Evolutionary conservation across 2,329 filamentous ascomycete genomes (phyloP).

Genomic region (Chrysoporthe puriensis): DNA sequence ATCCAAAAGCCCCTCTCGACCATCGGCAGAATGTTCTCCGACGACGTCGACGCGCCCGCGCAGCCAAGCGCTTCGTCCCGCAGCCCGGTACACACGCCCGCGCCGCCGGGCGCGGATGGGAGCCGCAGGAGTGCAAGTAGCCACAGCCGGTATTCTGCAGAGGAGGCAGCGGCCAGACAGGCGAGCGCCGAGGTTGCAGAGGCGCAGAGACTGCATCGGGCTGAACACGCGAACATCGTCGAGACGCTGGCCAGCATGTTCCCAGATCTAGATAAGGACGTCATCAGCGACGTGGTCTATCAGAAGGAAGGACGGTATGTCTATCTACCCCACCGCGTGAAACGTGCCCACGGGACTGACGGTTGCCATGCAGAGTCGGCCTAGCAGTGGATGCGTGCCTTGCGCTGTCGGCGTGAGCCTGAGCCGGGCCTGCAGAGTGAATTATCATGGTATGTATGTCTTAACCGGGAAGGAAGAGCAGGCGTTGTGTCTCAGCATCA

Average conservation of each 20-base stretch:
- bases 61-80: conserved; percentile 40
- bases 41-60: conserved; percentile 45
- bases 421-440: background rate
- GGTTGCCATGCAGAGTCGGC: conserved; percentile 64
- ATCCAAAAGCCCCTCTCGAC: conserved; percentile 90
- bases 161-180: conserved; percentile 87
- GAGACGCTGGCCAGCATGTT: conserved; percentile 97
- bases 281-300: conserved; percentile 96
- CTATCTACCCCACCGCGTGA: background rate
- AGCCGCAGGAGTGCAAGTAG: conserved; percentile 36
- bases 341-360: background rate
- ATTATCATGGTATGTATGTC: background rate
- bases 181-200: conserved; percentile 89
- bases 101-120: conserved; percentile 38
- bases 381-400: conserved; percentile 86
- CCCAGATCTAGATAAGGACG: conserved; percentile 87
- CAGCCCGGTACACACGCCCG: conserved; percentile 42
- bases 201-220: conserved; percentile 77
- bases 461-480: background rate
- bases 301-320: conserved; percentile 91
- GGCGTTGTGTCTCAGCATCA: conserved; percentile 10
- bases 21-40: conserved; percentile 93
- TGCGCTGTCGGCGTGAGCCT: conserved; percentile 58
- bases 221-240: conserved; percentile 88
- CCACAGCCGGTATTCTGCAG: conserved; percentile 63